These are phyloP conservation scores for Fusarium sp. DNA, from an alignment of 2,329 filamentous ascomycete species.

Conservation along the genomic window DNA sequence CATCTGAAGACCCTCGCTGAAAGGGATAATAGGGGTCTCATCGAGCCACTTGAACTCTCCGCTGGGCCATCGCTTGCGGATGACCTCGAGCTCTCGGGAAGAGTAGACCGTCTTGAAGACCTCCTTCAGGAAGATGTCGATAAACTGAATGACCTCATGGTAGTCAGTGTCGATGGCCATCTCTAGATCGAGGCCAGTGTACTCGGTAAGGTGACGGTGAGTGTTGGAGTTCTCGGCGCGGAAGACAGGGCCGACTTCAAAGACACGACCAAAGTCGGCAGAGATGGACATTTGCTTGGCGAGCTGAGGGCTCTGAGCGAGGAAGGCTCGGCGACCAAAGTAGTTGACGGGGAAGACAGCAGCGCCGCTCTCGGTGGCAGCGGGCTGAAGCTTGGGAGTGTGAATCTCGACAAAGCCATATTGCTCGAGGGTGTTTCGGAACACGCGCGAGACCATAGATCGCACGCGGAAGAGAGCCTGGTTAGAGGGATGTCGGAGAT, in stretches of 20 bases:
- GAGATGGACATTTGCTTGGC: conserved; percentile 95
- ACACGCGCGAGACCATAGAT: conserved; percentile 81
- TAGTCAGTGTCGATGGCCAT: conserved; percentile 93
- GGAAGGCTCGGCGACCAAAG: conserved; percentile 86
- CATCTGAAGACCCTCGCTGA: conserved; percentile 82
- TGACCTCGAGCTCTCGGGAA: conserved; percentile 76
- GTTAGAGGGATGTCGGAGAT: conserved; percentile 85
- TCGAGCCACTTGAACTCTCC: conserved; percentile 89
- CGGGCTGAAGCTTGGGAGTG: conserved; percentile 89
- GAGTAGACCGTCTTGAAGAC: conserved; percentile 63
- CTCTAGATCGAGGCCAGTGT: conserved; percentile 91
- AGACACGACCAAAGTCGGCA: conserved; percentile 88
- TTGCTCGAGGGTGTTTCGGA: conserved; percentile 79
- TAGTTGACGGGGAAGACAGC: conserved; percentile 94
- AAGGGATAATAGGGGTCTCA: conserved; percentile 83
- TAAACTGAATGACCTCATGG: conserved; percentile 82
- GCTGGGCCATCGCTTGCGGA: conserved; percentile 87
- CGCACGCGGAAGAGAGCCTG: conserved; percentile 91
- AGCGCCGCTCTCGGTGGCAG: conserved; percentile 89
- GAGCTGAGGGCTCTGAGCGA: conserved; percentile 91
- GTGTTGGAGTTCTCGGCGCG: conserved; percentile 96
- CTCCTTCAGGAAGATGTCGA: conserved; percentile 84
- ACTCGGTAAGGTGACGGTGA: conserved; percentile 92
- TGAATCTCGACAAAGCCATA: conserved; percentile 92
- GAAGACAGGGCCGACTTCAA: conserved; percentile 80